A percentile compares a stretch with the other conserved stretches of the same genome.
These are phyloP conservation scores for Inonotus hispidus DNA, from an alignment of 1,284 basidiomycete genomes.

Conservation along the genomic window DNA sequence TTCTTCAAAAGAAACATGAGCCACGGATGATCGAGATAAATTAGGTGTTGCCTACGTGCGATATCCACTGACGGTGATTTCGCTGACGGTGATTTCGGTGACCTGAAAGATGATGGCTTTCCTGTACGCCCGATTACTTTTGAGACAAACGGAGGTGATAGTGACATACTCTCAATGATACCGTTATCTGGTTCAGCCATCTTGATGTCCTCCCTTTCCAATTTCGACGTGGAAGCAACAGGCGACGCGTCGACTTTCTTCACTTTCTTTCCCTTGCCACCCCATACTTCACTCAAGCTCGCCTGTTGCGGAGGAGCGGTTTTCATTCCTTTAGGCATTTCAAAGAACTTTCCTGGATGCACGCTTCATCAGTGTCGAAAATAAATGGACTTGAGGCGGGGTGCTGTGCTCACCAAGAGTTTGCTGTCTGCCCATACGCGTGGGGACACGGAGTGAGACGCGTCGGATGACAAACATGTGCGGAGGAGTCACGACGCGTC, in stretches of 20 bases:
- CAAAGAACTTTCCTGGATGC: slow-evolving; percentile 58
- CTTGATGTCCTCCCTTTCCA: slow-evolving; percentile 24
- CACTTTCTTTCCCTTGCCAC: slow-evolving; percentile 40
- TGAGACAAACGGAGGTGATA: background rate
- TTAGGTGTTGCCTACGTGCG: background rate
- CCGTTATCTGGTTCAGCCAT: slow-evolving; percentile 24
- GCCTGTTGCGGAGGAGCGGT: slow-evolving; percentile 62
- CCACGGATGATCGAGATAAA: background rate
- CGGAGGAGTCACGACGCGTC: slow-evolving; percentile 4
- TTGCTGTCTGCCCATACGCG: slow-evolving; percentile 60
- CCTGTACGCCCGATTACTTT: background rate
- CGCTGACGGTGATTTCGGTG: no score
- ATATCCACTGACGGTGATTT: background rate
- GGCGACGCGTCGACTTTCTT: slow-evolving; percentile 23
- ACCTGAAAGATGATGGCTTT: background rate
- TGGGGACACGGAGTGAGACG: slow-evolving; percentile 15
- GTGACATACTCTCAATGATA: background rate
- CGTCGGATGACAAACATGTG: slow-evolving; percentile 18
- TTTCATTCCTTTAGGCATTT: slow-evolving; percentile 60
- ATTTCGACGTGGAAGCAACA: slow-evolving; percentile 24
- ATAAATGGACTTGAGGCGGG: background rate
- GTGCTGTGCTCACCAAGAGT: slow-evolving; percentile 49
- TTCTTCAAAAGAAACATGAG: slow-evolving; percentile 20
- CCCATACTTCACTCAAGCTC: slow-evolving; percentile 69
- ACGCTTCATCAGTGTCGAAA: background rate